Base-by-base conservation (phyloP, 2,329 filamentous ascomycete species). In the Hypoxylon sp. region DNA sequence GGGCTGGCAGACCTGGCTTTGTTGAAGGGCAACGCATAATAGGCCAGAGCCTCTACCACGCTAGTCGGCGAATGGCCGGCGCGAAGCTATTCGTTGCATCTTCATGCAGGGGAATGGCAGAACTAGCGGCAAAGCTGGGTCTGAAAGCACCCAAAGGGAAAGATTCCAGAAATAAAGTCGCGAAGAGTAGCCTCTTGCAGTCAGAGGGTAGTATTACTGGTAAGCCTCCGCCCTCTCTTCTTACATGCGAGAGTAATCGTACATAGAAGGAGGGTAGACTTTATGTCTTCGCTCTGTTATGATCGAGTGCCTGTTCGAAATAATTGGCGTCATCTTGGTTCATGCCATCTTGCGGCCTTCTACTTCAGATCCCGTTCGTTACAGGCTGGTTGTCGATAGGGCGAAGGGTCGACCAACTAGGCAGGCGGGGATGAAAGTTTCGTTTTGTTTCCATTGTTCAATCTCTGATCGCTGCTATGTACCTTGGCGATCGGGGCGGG, bases 21-120 rank as follows among this genome's bases (percentile, higher is more conserved):
- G 47, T 53, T 15, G 54, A 37, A 60, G 7, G 48, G 42, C 15
- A 39, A 57, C 15, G 35, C 32, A 17, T 70, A 61, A 70, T 70
- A 70, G 67, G 67, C 10, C 51, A 59, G 32, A 1, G 52, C 7
- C 17, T 19, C 48, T 59, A 60, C 64, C 57, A 68, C 57, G 48
- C 65, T 59, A 59, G 53, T 27, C 35, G 54, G 35, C 44, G 64
- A 53, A 59, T 37, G 67, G 64, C 53, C 65, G 67, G 64, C 60
- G 64, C 67, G 50, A 67, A 60, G 67, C 44, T 54, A 70, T 70
- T 70, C 63, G 67, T 50, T 39, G 44, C 53, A 59, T 35, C 27
- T 39, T 65, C 17, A 70, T 70, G 67, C 67, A 70, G 67, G 67
- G 67, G 67, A 60, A 70, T 19, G 64, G 52, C 61, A 65, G 32